Base-by-base conservation (phyloP, 164 flowering plant species). In the Magnolia sinica region DNA sequence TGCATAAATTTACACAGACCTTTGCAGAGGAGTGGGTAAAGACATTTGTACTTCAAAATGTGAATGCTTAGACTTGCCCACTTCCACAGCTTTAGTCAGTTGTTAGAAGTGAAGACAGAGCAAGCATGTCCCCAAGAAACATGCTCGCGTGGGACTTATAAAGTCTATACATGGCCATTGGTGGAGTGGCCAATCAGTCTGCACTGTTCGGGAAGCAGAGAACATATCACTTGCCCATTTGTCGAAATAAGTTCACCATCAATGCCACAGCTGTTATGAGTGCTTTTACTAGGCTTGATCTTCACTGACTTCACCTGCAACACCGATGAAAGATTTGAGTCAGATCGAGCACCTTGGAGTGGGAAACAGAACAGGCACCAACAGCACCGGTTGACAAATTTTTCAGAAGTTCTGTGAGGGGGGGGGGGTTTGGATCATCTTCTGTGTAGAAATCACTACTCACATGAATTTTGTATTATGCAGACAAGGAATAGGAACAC, bases 141-240 rank as follows among this genome's bases (percentile, higher is more conserved):
- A 37, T 66, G 23, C 45, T 59, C 20, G 19, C 8, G 7, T 73
- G 13, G 66, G 64, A 74, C 37, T 18, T 7, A 19, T 6, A 6
- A 19, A 7, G 72, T 52, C 81, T 78, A 89, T 77, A 73, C 31
- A 65, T 70, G 86, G 72, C 31, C 84, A 77, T 52, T 76, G 9
- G 89, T 83, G 61, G 89, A 73, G 50, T 88, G 92, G 52, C 99
- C 98, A 74, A 94, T 96, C 37, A 96, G 94, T 83, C 99, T 87
- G 89, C 98, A 96, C 81, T 96, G 99, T 71, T 93, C 96, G n/a
- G 98, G 96, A 79, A 96, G 93, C 80, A 96, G 78, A 70, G 95
- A 89, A 67, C 88, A 88, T 50, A 93, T 80, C 11, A 94, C 92
- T 79, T 90, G 94, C 37, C 95, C 99, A 69, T 86, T 89, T 3